Conservation (phyloP, 1,284 basidiomycete species). For the Ganoderma resinaceum region DNA sequence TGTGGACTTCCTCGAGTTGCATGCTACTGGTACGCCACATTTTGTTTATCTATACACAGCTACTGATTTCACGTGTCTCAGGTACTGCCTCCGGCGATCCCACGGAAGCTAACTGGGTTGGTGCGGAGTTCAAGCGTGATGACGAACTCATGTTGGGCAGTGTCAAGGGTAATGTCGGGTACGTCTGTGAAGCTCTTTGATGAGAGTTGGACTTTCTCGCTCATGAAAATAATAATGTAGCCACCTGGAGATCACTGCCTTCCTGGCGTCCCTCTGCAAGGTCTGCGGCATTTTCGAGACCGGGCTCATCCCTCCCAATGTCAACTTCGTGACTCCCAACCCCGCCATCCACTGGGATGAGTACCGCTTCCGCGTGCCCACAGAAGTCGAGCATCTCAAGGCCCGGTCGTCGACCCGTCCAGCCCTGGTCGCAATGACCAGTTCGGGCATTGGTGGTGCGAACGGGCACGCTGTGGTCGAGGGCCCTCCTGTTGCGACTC, state of each 20-base stretch:
- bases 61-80: slow-evolving; percentile 21
- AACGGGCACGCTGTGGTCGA: slow-evolving; percentile 50
- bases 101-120: slow-evolving; percentile 56
- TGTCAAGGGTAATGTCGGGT: slow-evolving; percentile 57
- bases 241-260: slow-evolving; percentile 47
- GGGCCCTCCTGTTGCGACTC: slow-evolving; percentile 33
- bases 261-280: slow-evolving; percentile 48
- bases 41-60: no score
- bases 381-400: slow-evolving; percentile 31
- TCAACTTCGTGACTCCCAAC: slow-evolving; percentile 44
- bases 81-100: slow-evolving; percentile 58
- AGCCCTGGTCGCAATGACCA: slow-evolving; percentile 46
- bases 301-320: slow-evolving; percentile 47
- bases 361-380: slow-evolving; percentile 37
- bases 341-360: slow-evolving; percentile 47
- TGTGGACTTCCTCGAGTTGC: slow-evolving; percentile 51
- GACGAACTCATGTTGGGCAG: slow-evolving; percentile 48
- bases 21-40: slow-evolving; percentile 6
- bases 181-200: slow-evolving; percentile 17
- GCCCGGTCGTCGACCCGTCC: slow-evolving; percentile 23
- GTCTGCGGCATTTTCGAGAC: slow-evolving; percentile 46
- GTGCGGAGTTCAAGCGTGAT: slow-evolving; percentile 42
- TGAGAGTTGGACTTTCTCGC: background rate
- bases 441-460: slow-evolving; percentile 53
- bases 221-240: slow-evolving; percentile 28